Base-by-base conservation (phyloP, 2,329 filamentous ascomycete genomes). In the Orbilia javanica region DNA sequence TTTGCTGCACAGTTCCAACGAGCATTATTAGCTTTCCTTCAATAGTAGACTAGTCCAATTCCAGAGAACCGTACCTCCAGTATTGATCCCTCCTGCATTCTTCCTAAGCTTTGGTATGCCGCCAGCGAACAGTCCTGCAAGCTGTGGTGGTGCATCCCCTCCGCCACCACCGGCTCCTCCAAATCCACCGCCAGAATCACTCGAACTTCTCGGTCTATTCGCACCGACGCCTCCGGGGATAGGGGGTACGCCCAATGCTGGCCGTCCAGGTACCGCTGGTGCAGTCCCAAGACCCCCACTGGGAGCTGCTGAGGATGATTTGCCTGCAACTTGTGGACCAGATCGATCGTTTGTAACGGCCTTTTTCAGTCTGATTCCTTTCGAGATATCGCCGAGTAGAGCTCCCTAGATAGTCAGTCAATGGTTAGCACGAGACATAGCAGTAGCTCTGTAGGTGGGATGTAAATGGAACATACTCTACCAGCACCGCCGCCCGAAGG, bases 41-140 rank as follows among this genome's bases (percentile, higher is more conserved):
- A 11, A 4, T 39, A 11, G 46, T 55, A 34, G 31, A 25, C 22
- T 15, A 22, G 8, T 5, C 42, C 62, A 36, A 34, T 20, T 29
- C n/a, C 0, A 34, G 3, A 31, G 1, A 22, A 70, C 71, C 87
- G 81, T 82, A 88, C 88, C 88, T 83, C 90, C 92, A 0, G 92
- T 95, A 84, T 93, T 88, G 75, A 95, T 87, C 44, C 92, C 92
- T 69, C 92, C 92, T 70, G 93, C 92, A 2, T 91, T 88, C 86
- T 96, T 97, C 84, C 93, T 92, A 82, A 99, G 84, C 85, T 97
- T 98, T 1, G 96, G 96, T 89, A 98, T 98, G 42, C 95, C 96
- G 39, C 93, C 94, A 0, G 93, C 93, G 83, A 99, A 97, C 27
- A 99, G 84, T 0, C 96, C 96, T 31, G 87, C 95, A 10, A 98